phyloP scores from a whole-genome alignment of 371 early-diverging fungal species.

The Mucor indicus region DNA sequence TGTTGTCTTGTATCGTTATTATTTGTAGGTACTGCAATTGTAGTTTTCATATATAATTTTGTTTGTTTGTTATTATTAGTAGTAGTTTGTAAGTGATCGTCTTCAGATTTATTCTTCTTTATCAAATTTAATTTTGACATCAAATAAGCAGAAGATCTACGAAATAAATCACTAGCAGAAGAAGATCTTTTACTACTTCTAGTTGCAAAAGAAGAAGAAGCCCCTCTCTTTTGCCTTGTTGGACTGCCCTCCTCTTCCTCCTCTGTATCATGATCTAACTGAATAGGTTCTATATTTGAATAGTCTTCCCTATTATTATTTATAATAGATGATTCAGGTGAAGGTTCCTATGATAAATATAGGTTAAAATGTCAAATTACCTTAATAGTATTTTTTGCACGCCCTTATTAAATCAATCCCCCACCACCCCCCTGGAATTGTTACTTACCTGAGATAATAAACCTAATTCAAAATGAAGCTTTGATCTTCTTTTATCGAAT shows the following conservation, averaged over 20 bases:
- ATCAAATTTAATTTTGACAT: slow-evolving; percentile 38
- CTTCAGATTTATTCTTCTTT: slow-evolving; percentile 17
- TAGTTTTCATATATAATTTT: slow-evolving; percentile 42
- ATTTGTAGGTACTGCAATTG: slow-evolving; percentile 26
- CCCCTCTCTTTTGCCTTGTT: too few species aligned
- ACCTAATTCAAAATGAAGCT: slow-evolving; percentile 32
- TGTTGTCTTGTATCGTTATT: background rate
- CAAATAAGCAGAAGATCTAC: slow-evolving; percentile 42
- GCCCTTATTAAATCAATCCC: background rate
- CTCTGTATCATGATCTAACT: slow-evolving; percentile 7
- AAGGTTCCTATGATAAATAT: slow-evolving; percentile 10
- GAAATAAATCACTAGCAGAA: slow-evolving; percentile 41
- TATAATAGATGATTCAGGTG: slow-evolving; percentile 17
- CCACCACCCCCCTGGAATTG: background rate
- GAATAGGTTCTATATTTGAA: slow-evolving; percentile 4
- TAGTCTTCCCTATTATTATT: too few species aligned
- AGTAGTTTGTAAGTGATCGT: slow-evolving; percentile 4
- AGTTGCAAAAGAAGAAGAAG: too few species aligned
- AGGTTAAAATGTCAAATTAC: slow-evolving; percentile 26
- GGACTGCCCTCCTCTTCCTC: too few species aligned
- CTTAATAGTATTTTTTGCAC: slow-evolving; percentile 17
- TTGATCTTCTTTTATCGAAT: slow-evolving; percentile 36
- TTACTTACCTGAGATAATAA: slow-evolving; percentile 23
- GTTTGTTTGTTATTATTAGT: slow-evolving; percentile 7
- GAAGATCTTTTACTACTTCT: slow-evolving; percentile 4